Percentiles rank a stretch among this genome's conserved stretches.
These are phyloP conservation scores for Phytophthora syringae DNA, from an alignment of 352 stramenopile species.

Conservation along the genomic window DNA sequence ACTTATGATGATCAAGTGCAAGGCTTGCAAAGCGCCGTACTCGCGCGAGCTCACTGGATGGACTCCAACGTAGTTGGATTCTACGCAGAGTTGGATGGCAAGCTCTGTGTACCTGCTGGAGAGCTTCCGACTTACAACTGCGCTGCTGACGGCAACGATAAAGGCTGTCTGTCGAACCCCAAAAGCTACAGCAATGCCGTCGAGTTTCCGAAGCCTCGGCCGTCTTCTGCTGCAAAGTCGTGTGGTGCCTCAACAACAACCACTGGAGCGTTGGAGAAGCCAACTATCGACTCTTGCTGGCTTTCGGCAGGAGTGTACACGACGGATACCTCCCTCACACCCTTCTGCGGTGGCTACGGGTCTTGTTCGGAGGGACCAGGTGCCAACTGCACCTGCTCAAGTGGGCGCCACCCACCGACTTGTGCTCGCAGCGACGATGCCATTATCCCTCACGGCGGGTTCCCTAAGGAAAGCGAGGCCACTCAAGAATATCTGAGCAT, in stretches of 20 bases:
- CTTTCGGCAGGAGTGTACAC: slow-evolving; percentile 67
- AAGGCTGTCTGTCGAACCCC: slow-evolving; percentile 49
- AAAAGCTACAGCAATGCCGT: slow-evolving; percentile 50
- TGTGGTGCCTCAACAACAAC: no score
- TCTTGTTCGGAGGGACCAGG: slow-evolving; percentile 64
- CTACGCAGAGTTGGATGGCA: slow-evolving; percentile 42
- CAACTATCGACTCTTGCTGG: slow-evolving; percentile 84
- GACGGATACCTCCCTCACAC: slow-evolving; percentile 55
- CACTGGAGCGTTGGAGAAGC: slow-evolving; percentile 42
- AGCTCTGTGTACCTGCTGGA: slow-evolving; percentile 45
- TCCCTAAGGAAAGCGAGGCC: neutral
- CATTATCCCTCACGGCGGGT: slow-evolving; percentile 36
- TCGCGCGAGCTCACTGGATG: slow-evolving; percentile 62
- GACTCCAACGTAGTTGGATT: slow-evolving; percentile 47
- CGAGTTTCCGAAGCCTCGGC: slow-evolving; percentile 46
- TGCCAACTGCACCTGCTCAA: slow-evolving; percentile 73
- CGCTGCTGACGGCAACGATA: slow-evolving; percentile 51
- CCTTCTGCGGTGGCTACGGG: slow-evolving; percentile 78
- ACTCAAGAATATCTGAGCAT: slow-evolving; percentile 11
- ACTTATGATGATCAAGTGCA: slow-evolving; percentile 50
- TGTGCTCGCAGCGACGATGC: slow-evolving; percentile 52
- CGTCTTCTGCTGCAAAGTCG: slow-evolving; percentile 25
- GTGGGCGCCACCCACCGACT: slow-evolving; percentile 33
- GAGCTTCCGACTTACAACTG: slow-evolving; percentile 65
- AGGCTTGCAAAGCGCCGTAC: slow-evolving; percentile 35